phyloP scores from a whole-genome alignment of 1,284 basidiomycete species.

The Marasmius oreades region DNA sequence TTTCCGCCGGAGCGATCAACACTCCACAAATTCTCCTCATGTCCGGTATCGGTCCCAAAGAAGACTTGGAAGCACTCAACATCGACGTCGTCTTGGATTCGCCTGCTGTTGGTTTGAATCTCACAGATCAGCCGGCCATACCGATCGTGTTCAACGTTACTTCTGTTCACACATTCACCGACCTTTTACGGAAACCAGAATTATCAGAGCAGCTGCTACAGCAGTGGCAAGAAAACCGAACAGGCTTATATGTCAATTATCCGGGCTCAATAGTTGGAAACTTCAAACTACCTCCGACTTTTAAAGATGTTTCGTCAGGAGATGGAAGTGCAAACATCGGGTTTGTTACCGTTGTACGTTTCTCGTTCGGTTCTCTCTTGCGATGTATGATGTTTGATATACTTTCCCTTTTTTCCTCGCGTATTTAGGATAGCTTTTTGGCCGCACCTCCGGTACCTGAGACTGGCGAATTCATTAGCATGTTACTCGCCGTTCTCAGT shows the following conservation, averaged over 20 bases:
- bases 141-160: slow-evolving; percentile 21
- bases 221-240: slow-evolving; percentile 21
- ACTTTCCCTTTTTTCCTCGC: no score
- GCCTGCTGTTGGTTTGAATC: slow-evolving; percentile 30
- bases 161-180: slow-evolving; percentile 22
- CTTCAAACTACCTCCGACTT: neutral
- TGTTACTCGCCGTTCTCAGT: no score
- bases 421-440: no score
- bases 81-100: slow-evolving; percentile 22
- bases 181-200: slow-evolving; percentile 18
- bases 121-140: slow-evolving; percentile 28
- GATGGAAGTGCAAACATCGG: neutral
- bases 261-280: neutral
- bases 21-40: slow-evolving; percentile 34
- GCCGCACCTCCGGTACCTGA: no score
- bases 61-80: slow-evolving; percentile 23
- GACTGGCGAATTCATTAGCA: no score
- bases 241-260: slow-evolving; percentile 16
- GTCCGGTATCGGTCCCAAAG: slow-evolving; percentile 34
- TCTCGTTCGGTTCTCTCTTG: neutral
- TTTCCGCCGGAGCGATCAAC: slow-evolving; percentile 30
- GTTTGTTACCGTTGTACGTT: no score
- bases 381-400: no score
- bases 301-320: slow-evolving; percentile 12
- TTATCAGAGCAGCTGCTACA: slow-evolving; percentile 14